Base-by-base conservation (phyloP, 2,329 filamentous ascomycete genomes). In the Claviceps pazoutovae region DNA sequence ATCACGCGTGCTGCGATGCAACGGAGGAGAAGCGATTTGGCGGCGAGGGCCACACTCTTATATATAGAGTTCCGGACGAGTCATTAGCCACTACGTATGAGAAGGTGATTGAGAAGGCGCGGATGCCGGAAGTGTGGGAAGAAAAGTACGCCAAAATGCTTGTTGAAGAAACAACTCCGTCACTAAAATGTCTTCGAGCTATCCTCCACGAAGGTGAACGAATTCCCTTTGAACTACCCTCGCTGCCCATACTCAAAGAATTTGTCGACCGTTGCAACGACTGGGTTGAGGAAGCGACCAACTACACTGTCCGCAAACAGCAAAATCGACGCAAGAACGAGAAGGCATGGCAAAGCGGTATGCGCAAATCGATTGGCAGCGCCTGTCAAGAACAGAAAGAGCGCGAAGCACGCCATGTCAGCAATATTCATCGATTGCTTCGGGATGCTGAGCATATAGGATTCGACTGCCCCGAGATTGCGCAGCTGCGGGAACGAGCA, bases 261-360 rank as follows among this genome's bases (percentile, higher is more conserved):
- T 98, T 95, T 71, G 93, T 98, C 66, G 89, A 95, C 60, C 84
- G 88, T 62, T 97, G 93, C 73, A 94, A 95, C 67, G 89, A 95
- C 64, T 96, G 94, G 86, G 88, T 96, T 56, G 93, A 97, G 62
- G 91, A 97, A 70, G 93, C 93, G 57, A 93, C 88, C 62, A 90
- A 86, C 64, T 98, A 94, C 72, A 95, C 90, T 62, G 90, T 93
- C 54, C 86, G 93, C 60, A 98, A 98, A 72, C 91, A 96, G 71
- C 91, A 96, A 69, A 95, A 94, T 63, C 86, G 93, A 56, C 88
- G 91, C 55, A 97, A 97, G 70, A 95, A 86, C 66, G 91, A 96
- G 62, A 93, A 88, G 63, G 80, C 79, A 45, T 93, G 86, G 81
- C 86, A 88, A 57, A 84, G 80, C 61, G 79, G 82, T 51, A 79